Evolutionary conservation across 108 stramenopile genomes (phyloP).

Genomic region (Nannochloropsis gaditana): DNA sequence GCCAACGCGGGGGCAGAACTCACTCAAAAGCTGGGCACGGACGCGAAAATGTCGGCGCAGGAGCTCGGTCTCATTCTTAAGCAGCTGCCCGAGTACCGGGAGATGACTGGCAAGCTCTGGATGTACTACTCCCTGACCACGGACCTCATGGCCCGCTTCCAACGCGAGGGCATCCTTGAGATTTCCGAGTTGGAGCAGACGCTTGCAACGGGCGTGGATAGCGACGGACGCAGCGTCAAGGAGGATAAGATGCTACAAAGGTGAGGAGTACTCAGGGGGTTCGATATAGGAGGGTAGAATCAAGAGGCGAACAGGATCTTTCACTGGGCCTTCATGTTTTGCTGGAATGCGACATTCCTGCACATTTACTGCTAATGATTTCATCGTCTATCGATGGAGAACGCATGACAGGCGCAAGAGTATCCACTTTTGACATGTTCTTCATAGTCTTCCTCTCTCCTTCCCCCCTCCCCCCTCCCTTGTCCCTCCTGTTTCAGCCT

Average conservation of each 20-base stretch:
- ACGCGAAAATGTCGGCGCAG: constrained; percentile 24
- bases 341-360: no score
- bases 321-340: no score
- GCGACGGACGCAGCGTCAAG: constrained; percentile 66
- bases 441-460: no score
- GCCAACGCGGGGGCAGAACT: constrained; percentile 30
- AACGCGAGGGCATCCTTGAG: constrained; percentile 26
- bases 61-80: constrained; percentile 31
- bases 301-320: no score
- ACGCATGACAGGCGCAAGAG: no score
- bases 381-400: no score
- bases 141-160: constrained; percentile 26
- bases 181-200: constrained; percentile 84
- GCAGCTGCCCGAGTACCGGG: constrained; percentile 33
- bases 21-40: constrained; percentile 22
- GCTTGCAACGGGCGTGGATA: constrained; percentile 77
- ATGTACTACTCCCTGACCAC: constrained; percentile 24
- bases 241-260: constrained; percentile 59
- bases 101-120: constrained; percentile 32
- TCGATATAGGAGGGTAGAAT: not conserved
- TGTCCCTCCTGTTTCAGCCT: not conserved
- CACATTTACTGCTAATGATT: no score
- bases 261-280: not conserved
- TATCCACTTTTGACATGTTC: no score
- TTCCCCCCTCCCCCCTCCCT: no score